Base-by-base conservation (phyloP, 2,329 filamentous ascomycete species). In the Stagonosporopsis vannaccii region DNA sequence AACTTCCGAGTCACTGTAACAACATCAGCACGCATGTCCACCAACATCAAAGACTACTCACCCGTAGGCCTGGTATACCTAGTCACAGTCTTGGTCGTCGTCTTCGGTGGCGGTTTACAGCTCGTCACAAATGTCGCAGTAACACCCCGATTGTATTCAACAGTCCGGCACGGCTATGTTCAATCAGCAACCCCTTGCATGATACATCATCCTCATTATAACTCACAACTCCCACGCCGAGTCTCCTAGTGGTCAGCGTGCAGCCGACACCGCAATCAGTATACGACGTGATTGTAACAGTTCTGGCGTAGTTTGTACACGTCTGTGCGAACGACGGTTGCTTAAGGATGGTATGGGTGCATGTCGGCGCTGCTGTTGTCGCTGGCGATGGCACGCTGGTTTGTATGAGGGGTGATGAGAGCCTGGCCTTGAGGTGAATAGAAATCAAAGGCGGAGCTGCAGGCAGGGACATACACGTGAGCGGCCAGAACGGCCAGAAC, bases 161-260 rank as follows among this genome's bases (percentile, higher is more conserved):
- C 26, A 3, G 43, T 59, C 13, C 26, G 59, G 45, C 68, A 72
- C 2, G 66, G 63, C 68, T 71, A 37, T 15, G 13, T 15, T 15
- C 3, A 5, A 23, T 58, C 25, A 64, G 59, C 33, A 44, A 44
- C 37, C 30, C 4, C 30, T n/a, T 26, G 1, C 2, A 6, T 11
- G 5, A 17, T 36, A 28, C 12, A 46, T 15, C 30, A 12, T 35
- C n/a, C 9, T 23, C 7, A 44, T 15, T 17, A 17, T n/a, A 0
- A 60, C 64, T 52, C 35, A 73, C 72, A 22, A 69, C 53, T 15
- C 70, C 72, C 6, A 65, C 37, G 1, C 72, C 71, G 1, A 71
- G 44, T 11, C 13, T 30, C 40, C 40, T 37, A 3, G 63, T 71
- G 11, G 46, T 11, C 23, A 74, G 22, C 4, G 36, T 56, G 42